Base-by-base conservation (phyloP, 306 rosid genomes). In the Prunus padus region DNA sequence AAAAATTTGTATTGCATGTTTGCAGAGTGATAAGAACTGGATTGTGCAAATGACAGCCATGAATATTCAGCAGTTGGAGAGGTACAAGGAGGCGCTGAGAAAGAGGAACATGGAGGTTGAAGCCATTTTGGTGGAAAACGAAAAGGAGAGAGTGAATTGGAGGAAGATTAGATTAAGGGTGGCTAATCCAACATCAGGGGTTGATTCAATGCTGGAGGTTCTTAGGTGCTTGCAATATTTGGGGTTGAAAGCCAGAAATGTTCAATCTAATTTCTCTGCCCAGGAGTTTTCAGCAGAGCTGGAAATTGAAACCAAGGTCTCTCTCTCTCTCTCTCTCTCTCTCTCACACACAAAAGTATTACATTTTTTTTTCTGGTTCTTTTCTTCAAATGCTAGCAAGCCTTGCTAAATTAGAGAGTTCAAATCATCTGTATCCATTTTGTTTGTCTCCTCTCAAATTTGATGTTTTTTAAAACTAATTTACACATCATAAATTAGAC, bases 21-120 rank as follows among this genome's bases (percentile, higher is more conserved):
- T 42, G 84, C 84, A 92, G 97, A 83, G 67, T 31, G 94, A 92
- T 64, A 87, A 83, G 86, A 90, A 90, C 16, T 84, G 94, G 22
- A 86, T 87, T 26, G 80, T 90, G 73, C 84, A 86, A 74, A 71
- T 45, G 31, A 89, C 96, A 7, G 67, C 87, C 1, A 78, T 30
- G 84, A 86, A 77, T 64, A 88, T 92, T 66, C 49, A 76, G 66
- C 73, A 81, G 71, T 77, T 90, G 68, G 73, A 80, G 69, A 67
- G 67, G 23, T 65, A 42, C 40, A 84, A 37, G 84, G 85, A 81
- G 71, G 88, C 83, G 75, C 57, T 92, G 79, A 46, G 72, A 79
- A 82, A 79, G 57, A 54, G 74, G 65, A 83, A 79, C 10, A 15
- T 9, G 69, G 87, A 69, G 85, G 78, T 87, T 37, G 88, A 87